Evolutionary conservation across 2,329 filamentous ascomycete genomes (phyloP), one percentile per base, ranked within the genome.

Genomic region (Thelonectria rubi): DNA sequence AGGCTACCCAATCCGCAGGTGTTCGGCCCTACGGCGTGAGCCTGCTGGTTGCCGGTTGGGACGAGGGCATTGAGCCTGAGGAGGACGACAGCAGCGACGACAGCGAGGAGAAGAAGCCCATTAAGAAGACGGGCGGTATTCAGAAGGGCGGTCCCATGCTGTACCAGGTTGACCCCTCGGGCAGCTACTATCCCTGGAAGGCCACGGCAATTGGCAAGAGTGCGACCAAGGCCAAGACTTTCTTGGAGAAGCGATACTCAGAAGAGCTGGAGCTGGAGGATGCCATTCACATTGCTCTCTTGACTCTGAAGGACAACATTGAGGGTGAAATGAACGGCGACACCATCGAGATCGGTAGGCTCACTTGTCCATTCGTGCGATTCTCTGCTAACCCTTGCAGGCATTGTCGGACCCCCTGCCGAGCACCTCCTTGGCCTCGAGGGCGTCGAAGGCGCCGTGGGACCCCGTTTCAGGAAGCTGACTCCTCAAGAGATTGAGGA

Each of bases 261-360:
- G 95, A 99, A 77, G 94, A 94, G 42, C 81, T 99, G 75, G 95
- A 99, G 85, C 84, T 99, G 66, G 95, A 99, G 81, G 95, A 99
- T 79, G 95, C 95, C 10, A 95, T 99, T 70, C 95, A 99, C 80
- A 99, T 99, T 82, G 95, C 95, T 63, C 86, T 99, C 57, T 83
- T 99, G 77, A 99, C 95, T 24, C 83, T 99, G 76, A 99, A 99
- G 86, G 95, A 99, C 85, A 97, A 95, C 60, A 99, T 99, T 75
- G 94, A 98, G 82, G 95, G 95, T 60, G 95, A 98, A 82, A 98
- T 98, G 94, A 98, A 94, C 71, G 94, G 94, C 65, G 94, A 98
- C 78, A 97, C 94, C 32, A 96, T 99, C 67, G 95, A 99, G 81
- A 97, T 99, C 78, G 94, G 93, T 93, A 81, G 77, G 88, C 39